Evolutionary conservation across 805 yeast species (phyloP).

Genomic region (Monosporozyma aerobia): DNA sequence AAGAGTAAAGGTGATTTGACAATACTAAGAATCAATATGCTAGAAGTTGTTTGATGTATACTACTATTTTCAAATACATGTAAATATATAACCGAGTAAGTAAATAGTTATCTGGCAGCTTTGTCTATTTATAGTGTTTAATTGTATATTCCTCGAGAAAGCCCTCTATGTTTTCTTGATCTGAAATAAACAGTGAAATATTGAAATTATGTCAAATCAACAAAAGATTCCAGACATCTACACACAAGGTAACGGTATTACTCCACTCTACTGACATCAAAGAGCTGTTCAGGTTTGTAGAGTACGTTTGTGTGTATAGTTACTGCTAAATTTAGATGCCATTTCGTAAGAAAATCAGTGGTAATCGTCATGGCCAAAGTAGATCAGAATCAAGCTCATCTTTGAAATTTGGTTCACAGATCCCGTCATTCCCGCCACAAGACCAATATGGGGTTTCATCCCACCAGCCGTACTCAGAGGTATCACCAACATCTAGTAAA

Average conservation of each 20-base stretch:
- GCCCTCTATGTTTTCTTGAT: neutral
- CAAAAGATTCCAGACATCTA: neutral
- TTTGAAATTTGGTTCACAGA: constrained; percentile 3
- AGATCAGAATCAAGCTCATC: constrained; percentile 23
- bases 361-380: constrained; percentile 12
- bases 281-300: neutral
- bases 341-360: constrained; percentile 20
- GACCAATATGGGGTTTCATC: neutral
- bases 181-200: neutral
- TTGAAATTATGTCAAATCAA: neutral
- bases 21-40: constrained; percentile 64
- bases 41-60: constrained; percentile 34
- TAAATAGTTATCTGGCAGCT: neutral
- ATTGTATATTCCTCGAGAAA: neutral
- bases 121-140: neutral
- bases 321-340: constrained; percentile 10
- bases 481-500: neutral
- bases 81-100: neutral
- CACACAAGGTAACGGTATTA: neutral
- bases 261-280: too few relatives aligned
- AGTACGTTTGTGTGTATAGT: neutral
- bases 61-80: neutral
- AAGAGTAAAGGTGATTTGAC: constrained; percentile 66
- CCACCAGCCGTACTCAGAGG: neutral
- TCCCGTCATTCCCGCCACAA: neutral